These are phyloP conservation scores for Penicillium digitatum DNA, from an alignment of 2,329 filamentous ascomycete species.

Conservation along the genomic window DNA sequence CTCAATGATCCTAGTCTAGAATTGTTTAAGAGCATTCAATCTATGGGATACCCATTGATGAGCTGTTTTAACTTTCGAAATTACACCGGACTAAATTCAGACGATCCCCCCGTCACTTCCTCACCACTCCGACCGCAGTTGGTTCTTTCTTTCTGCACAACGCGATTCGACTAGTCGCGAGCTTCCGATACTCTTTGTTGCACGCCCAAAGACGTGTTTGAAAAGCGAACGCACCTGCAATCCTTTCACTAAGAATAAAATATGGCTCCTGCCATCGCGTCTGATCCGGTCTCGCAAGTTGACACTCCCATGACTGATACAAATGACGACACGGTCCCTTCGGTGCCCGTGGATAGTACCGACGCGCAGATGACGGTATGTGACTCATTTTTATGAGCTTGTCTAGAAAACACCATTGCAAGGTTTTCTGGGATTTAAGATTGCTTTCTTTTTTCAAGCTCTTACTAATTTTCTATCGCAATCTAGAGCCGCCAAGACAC, in stretches of 20 bases:
- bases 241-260: slow-evolving; percentile 24
- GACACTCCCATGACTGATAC: slow-evolving; percentile 49
- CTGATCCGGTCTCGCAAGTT: slow-evolving; percentile 42
- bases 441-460: background rate
- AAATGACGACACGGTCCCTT: slow-evolving; percentile 34
- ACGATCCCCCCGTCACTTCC: background rate
- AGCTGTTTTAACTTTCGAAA: background rate
- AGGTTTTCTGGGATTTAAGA: too few species aligned
- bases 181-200: slow-evolving; percentile 6
- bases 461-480: slow-evolving; percentile 11
- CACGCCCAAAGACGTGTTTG: slow-evolving; percentile 9
- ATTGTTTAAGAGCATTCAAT: slow-evolving; percentile 7
- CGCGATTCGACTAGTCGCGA: slow-evolving; percentile 9
- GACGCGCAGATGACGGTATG: slow-evolving; percentile 41
- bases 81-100: background rate
- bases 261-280: slow-evolving; percentile 43
- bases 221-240: slow-evolving; percentile 18
- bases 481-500: slow-evolving; percentile 54
- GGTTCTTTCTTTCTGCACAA: background rate
- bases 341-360: slow-evolving; percentile 35
- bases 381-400: slow-evolving; percentile 5
- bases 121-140: background rate
- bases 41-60: slow-evolving; percentile 2
- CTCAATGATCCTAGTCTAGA: slow-evolving; percentile 16
- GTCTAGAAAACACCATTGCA: too few species aligned